Evolutionary conservation across 306 rosid species (phyloP).

Genomic region (Citrullus mucosospermus): DNA sequence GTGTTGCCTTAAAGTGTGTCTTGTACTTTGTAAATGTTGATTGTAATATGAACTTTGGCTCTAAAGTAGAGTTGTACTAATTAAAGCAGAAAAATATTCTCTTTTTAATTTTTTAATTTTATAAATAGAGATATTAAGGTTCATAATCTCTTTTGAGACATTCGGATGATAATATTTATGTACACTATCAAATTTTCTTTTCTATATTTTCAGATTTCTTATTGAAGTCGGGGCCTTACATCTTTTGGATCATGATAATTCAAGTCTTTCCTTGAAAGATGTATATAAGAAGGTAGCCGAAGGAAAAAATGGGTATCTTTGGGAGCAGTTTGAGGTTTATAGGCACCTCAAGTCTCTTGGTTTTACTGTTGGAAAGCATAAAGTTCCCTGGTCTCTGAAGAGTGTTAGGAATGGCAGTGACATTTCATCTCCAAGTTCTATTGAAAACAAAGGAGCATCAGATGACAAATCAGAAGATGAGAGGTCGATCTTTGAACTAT

Average conservation of each 20-base stretch:
- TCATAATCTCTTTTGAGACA: neutral
- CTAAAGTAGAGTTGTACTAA: neutral
- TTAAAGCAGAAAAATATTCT: neutral
- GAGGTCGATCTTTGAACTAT: conserved; percentile 20
- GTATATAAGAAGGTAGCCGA: conserved; percentile 34
- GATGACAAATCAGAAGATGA: conserved; percentile 19
- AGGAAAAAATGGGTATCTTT: conserved; percentile 29
- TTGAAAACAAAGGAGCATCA: conserved; percentile 14
- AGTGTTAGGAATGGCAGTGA: conserved; percentile 14
- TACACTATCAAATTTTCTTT: neutral
- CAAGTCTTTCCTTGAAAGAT: conserved; percentile 35
- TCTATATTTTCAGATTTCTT: conserved; percentile 38
- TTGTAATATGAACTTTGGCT: neutral
- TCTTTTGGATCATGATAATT: conserved; percentile 30
- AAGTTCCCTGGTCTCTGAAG: conserved; percentile 58
- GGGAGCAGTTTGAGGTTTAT: conserved; percentile 81
- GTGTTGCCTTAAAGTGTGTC: neutral
- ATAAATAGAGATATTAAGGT: neutral
- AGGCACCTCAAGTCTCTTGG: conserved; percentile 74
- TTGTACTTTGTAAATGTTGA: neutral
- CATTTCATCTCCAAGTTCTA: conserved; percentile 15
- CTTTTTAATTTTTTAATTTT: neutral
- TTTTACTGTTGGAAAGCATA: conserved; percentile 46
- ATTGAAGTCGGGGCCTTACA: conserved; percentile 55
- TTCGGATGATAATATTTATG: neutral